Conservation (phyloP, 2,329 filamentous ascomycete species). For the Trichophyton simii region DNA sequence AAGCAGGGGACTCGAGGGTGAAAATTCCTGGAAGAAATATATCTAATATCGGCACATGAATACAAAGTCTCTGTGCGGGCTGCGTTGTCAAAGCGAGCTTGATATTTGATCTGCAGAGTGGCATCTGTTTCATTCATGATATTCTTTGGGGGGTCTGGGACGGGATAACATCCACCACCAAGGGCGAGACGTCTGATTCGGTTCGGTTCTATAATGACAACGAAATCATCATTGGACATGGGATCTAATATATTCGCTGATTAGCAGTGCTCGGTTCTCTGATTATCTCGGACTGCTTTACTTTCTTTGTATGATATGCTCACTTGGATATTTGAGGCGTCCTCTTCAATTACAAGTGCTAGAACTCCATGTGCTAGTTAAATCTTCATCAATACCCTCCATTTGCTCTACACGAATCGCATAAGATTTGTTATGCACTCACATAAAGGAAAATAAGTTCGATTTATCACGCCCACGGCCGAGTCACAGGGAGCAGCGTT, state of each 20-base stretch:
- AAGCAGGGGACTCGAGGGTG: constrained; percentile 21
- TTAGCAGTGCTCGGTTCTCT: neutral
- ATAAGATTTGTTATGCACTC: too few species aligned
- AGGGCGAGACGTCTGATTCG: constrained; percentile 29
- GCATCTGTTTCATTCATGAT: constrained; percentile 31
- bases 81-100: constrained; percentile 28
- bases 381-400: neutral
- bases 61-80: constrained; percentile 34
- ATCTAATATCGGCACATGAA: constrained; percentile 37
- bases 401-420: too few species aligned
- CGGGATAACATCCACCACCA: constrained; percentile 36
- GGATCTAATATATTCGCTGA: neutral
- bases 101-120: constrained; percentile 36
- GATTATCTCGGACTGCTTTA: neutral
- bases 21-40: constrained; percentile 30
- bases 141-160: constrained; percentile 25
- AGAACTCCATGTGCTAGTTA: neutral
- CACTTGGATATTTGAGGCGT: neutral
- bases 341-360: neutral
- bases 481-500: neutral
- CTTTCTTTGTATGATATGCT: neutral
- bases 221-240: constrained; percentile 24
- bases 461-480: neutral
- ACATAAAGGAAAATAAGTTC: neutral
- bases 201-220: constrained; percentile 21